These are phyloP conservation scores for Citrus australasica DNA, from an alignment of 345 rosid genomes.

Conservation along the genomic window DNA sequence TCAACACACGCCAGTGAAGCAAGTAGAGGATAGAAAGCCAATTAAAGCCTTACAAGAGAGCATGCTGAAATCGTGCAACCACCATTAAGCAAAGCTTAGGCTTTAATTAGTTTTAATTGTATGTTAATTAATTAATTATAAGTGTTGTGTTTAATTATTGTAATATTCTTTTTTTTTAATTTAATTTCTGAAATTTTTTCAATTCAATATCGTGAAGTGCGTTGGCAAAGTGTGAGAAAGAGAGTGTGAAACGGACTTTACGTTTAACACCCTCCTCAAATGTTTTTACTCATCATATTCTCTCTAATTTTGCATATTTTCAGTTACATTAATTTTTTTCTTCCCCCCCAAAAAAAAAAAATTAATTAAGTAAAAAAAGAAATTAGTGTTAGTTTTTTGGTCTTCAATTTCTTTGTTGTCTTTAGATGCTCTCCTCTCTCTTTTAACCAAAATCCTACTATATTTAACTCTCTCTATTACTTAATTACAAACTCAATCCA, in stretches of 20 bases:
- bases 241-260: conserved; percentile 64
- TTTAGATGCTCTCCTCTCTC: neutral
- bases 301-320: conserved; percentile 45
- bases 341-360: neutral
- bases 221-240: conserved; percentile 75
- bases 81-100: neutral
- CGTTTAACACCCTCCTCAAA: conserved; percentile 29
- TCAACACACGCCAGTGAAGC: neutral
- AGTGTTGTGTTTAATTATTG: neutral
- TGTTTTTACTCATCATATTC: conserved; percentile 11
- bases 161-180: neutral
- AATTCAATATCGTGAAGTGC: conserved; percentile 32
- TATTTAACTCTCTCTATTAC: neutral
- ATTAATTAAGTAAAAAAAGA: neutral
- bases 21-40: neutral
- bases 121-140: no score
- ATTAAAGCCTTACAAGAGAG: neutral
- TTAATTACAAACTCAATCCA: neutral
- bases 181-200: no score
- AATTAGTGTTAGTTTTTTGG: conserved; percentile 11
- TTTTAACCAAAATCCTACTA: neutral
- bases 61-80: neutral
- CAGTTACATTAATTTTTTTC: conserved; percentile 25
- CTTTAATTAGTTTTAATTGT: neutral
- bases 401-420: neutral